Evolutionary conservation across 2,329 filamentous ascomycete genomes (phyloP).

Genomic region (Alternaria sp.): DNA sequence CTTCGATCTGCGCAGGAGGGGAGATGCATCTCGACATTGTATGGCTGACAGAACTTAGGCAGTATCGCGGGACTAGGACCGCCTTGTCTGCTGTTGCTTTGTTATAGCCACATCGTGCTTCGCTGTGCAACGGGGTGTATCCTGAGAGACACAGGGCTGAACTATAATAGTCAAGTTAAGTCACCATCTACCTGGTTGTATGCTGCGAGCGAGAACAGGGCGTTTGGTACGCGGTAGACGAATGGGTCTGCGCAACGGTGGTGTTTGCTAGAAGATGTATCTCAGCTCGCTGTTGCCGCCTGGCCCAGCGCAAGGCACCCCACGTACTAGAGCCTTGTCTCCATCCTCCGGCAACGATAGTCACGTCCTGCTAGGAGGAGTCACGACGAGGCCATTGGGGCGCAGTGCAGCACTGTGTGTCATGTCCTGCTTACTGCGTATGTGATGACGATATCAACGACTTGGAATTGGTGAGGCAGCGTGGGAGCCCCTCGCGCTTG

Average conservation of each 20-base stretch:
- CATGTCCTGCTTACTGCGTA: slow-evolving; percentile 17
- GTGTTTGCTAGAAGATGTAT: slow-evolving; percentile 17
- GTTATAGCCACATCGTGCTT: slow-evolving; percentile 2
- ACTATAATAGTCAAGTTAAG: slow-evolving; percentile 18
- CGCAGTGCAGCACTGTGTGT: slow-evolving; percentile 14
- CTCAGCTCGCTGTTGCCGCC: neutral
- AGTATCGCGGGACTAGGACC: neutral
- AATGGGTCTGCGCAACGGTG: slow-evolving; percentile 11
- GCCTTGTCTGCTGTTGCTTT: slow-evolving; percentile 11
- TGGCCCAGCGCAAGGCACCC: neutral
- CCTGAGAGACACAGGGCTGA: slow-evolving; percentile 4
- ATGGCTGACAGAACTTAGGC: neutral
- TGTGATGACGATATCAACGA: slow-evolving; percentile 18
- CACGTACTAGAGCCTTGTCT: neutral
- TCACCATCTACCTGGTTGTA: slow-evolving; percentile 22
- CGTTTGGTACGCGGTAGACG: slow-evolving; percentile 7
- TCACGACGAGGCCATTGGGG: slow-evolving; percentile 19
- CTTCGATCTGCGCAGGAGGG: neutral
- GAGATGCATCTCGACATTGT: neutral
- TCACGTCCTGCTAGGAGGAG: slow-evolving; percentile 11
- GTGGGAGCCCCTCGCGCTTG: slow-evolving; percentile 13
- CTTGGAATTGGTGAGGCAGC: slow-evolving; percentile 11
- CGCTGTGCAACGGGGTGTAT: slow-evolving; percentile 11
- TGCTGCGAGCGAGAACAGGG: slow-evolving; percentile 2
- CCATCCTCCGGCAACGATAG: neutral